These are phyloP conservation scores for Fusarium camptoceras DNA, from an alignment of 2,329 filamentous ascomycete species.

Conservation along the genomic window DNA sequence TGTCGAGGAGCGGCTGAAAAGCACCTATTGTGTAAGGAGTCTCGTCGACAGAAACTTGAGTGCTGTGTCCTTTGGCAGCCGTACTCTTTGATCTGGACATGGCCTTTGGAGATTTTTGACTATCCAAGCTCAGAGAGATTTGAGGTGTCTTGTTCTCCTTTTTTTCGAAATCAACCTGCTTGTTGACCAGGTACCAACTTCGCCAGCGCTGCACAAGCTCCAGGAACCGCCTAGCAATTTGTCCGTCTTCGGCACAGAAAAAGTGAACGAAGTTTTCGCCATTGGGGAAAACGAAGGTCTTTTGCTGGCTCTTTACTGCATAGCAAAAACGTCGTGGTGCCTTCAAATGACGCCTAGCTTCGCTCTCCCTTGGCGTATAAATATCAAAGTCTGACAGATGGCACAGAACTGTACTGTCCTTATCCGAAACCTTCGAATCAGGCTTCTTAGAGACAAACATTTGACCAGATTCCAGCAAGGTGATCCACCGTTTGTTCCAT, in stretches of 20 bases:
- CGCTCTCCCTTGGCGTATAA: constrained; percentile 78
- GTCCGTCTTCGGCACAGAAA: constrained; percentile 82
- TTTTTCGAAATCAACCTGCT: constrained; percentile 65
- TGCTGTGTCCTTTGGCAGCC: constrained; percentile 47
- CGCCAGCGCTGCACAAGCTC: constrained; percentile 82
- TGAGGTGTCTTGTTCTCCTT: constrained; percentile 37
- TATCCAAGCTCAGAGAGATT: constrained; percentile 4
- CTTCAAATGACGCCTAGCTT: constrained; percentile 77
- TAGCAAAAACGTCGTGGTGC: constrained; percentile 88
- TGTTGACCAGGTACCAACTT: constrained; percentile 89
- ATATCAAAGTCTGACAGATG: constrained; percentile 94
- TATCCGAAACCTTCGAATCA: constrained; percentile 68
- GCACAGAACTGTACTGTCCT: constrained; percentile 78
- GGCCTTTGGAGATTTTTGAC: constrained; percentile 23
- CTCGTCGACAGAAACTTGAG: constrained; percentile 56
- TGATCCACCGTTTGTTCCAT: constrained; percentile 89
- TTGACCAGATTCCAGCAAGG: constrained; percentile 79
- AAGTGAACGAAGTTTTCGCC: constrained; percentile 92
- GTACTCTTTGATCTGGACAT: constrained; percentile 55
- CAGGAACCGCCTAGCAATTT: constrained; percentile 76
- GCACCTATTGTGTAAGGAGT: constrained; percentile 73
- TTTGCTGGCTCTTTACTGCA: constrained; percentile 92
- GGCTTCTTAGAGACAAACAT: constrained; percentile 76
- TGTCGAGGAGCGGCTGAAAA: constrained; percentile 75
- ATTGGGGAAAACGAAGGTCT: constrained; percentile 83